These are phyloP conservation scores for Galeopsis tetrahit DNA, from an alignment of 257 asterid genomes.

Conservation along the genomic window DNA sequence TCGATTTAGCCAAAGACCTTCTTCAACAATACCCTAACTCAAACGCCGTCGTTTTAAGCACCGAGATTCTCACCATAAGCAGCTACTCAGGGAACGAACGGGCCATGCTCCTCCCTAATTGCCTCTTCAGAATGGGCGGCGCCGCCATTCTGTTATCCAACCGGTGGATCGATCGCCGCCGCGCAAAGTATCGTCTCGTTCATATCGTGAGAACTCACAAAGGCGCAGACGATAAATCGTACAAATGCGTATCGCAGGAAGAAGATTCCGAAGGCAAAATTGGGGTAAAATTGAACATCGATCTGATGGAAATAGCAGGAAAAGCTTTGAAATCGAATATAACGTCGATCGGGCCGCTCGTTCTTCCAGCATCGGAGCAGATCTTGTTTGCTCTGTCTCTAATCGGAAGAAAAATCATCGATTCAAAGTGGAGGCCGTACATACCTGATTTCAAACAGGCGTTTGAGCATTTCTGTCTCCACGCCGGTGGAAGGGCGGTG, in stretches of 20 bases:
- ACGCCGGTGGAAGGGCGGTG: constrained; percentile 3
- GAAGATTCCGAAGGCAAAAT: background rate
- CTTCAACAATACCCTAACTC: background rate
- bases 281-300: background rate
- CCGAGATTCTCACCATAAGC: background rate
- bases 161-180: background rate
- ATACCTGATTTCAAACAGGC: background rate
- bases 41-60: constrained; percentile 7
- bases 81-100: background rate
- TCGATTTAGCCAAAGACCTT: constrained; percentile 3
- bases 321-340: background rate
- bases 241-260: background rate
- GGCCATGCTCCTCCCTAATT: background rate
- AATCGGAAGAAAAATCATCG: background rate
- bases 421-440: background rate
- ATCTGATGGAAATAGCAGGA: background rate
- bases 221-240: background rate
- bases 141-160: constrained; percentile 4
- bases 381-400: background rate
- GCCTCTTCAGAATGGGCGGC: constrained; percentile 1
- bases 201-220: background rate
- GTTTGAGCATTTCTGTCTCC: constrained; percentile 5
- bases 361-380: background rate
- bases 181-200: background rate
- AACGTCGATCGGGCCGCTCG: background rate